Evolutionary conservation across 768 basidiomycete species (phyloP), one percentile per base, ranked within the genome.

Genomic region (Naganishia antarctica): DNA sequence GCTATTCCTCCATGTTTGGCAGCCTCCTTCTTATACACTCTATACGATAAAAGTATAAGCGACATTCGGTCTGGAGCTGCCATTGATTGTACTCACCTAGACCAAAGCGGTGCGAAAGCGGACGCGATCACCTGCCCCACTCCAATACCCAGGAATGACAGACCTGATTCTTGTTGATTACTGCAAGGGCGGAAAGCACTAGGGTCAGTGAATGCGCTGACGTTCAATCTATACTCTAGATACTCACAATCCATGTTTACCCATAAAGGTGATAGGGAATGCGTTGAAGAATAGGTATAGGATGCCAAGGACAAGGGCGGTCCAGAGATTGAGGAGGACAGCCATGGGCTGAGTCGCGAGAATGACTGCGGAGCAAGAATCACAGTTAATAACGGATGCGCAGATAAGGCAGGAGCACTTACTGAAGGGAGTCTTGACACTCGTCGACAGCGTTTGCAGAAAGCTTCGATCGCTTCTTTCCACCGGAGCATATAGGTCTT

Each of bases 401-500:
- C 12, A 28, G 40, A 13, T 4, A 18, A 50, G 3, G 15, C 4
- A 16, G 16, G 16, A 1, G 29, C 21, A 78, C 86, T 60, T 72
- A 88, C 88, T 79, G 73, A 92, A 90, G 0, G 90, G 89, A 7
- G 80, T 84, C 60, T 81, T 85, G 67, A 85, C 85, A 68, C 86
- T 88, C 64, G 84, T 69, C 15, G 80, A 32, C 29, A 91, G 79
- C 0, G 84, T 82, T 13, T 69, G 68, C 3, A 74, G 28, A 11
- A 90, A 72, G 46, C 79, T 81, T 31, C 76, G 78, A 23, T 83
- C 75, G 4, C 77, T 74, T 41, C 73, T 78, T 53, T 91, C 90
- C 3, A 85, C 66, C 1, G 86, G 84, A 0, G 88, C 83, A 70
- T 81, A 83, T 68, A 84, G 85, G 9, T 79, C 71, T 4, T 73